phyloP scores from a whole-genome alignment of 192 early-diverging fungal species.

The Dissophora globulifera region DNA sequence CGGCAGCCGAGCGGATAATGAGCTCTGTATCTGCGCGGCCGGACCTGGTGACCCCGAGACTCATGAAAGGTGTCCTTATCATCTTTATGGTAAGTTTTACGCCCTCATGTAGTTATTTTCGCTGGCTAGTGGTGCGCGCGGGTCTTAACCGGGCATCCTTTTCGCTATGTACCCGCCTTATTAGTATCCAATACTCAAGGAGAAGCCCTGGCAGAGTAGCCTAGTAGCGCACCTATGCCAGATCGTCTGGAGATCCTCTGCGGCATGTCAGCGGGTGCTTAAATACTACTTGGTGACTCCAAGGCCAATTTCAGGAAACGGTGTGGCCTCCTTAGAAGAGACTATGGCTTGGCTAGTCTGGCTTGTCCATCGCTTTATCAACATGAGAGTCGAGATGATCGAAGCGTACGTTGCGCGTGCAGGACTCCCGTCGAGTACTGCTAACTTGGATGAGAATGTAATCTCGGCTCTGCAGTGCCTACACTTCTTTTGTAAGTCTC shows the following conservation, averaged over 20 bases:
- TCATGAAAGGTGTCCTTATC: constrained; percentile 51
- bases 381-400: constrained; percentile 32
- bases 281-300: constrained; percentile 44
- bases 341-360: constrained; percentile 46
- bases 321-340: constrained; percentile 40
- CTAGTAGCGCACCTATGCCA: constrained; percentile 44
- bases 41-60: constrained; percentile 36
- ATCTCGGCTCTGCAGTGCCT: constrained; percentile 40
- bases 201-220: constrained; percentile 44
- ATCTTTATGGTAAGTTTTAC: constrained; percentile 38
- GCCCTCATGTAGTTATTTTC: background rate
- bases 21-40: constrained; percentile 46
- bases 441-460: constrained; percentile 40
- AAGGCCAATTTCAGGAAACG: constrained; percentile 25
- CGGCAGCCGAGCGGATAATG: constrained; percentile 47
- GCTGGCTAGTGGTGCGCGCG: too few species aligned
- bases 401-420: constrained; percentile 18
- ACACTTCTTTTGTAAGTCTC: constrained; percentile 40
- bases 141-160: background rate
- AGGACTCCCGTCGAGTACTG: constrained; percentile 36
- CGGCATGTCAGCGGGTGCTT: constrained; percentile 40
- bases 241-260: constrained; percentile 37
- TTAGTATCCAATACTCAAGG: constrained; percentile 50
- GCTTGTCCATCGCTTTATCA: constrained; percentile 49
- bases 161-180: too few species aligned